These are phyloP conservation scores for Fusarium sp. DNA, from an alignment of 2,329 filamentous ascomycete genomes.

Conservation along the genomic window DNA sequence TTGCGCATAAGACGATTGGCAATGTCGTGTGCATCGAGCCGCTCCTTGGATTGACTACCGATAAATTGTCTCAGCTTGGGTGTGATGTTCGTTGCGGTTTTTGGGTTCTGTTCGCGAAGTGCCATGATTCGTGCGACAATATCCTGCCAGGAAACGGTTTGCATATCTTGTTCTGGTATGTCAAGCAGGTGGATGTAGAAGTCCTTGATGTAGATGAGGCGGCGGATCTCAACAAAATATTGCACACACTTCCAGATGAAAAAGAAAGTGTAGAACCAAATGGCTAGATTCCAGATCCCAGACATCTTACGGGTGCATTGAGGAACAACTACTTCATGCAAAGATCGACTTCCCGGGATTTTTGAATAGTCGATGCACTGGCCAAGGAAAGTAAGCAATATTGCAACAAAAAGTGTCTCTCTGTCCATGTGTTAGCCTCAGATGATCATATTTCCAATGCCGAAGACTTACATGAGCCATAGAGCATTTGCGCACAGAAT, in stretches of 20 bases:
- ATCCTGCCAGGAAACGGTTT: constrained; percentile 94
- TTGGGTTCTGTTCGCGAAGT: constrained; percentile 86
- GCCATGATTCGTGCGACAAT: constrained; percentile 88
- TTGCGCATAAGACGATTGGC: constrained; percentile 96
- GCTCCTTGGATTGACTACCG: constrained; percentile 89
- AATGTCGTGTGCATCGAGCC: constrained; percentile 96
- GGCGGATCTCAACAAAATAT: constrained; percentile 78
- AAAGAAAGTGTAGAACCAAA: constrained; percentile 89
- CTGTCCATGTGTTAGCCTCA: constrained; percentile 55
- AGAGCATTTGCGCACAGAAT: constrained; percentile 80
- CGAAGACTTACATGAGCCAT: constrained; percentile 74
- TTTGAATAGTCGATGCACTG: constrained; percentile 88
- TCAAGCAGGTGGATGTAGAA: constrained; percentile 88
- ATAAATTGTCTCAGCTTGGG: constrained; percentile 68
- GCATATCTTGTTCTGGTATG: constrained; percentile 86
- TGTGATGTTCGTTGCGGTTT: constrained; percentile 73
- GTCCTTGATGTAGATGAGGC: constrained; percentile 82
- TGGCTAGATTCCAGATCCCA: constrained; percentile 78
- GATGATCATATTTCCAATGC: background rate
- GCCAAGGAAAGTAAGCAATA: constrained; percentile 84
- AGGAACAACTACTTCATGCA: constrained; percentile 70
- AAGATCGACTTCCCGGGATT: constrained; percentile 73
- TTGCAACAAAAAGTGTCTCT: constrained; percentile 84
- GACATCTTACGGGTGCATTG: constrained; percentile 84
- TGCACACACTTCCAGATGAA: constrained; percentile 85